Base-by-base conservation (phyloP, 2,329 filamentous ascomycete species). In the Apiospora koreana region DNA sequence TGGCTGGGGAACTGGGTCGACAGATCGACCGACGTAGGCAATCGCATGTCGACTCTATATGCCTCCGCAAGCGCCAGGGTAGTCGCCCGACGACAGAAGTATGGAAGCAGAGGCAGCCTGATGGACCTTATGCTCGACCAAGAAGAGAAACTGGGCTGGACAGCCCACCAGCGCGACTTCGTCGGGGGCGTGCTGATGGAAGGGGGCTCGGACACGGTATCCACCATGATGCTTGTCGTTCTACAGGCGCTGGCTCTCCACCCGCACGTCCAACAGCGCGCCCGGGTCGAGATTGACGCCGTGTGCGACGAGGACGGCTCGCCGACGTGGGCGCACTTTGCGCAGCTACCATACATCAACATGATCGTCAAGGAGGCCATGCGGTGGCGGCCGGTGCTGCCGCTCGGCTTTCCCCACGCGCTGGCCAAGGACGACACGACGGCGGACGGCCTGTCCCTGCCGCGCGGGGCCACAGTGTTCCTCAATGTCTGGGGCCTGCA, bases 221-320 rank as follows among this genome's bases (percentile, higher is more conserved):
- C 80, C 46, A 76, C 77, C 43, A 82, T 79, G 0, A 78, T 87
- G 5, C 76, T 81, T 42, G 80, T 77, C 5, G 84, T 86, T 71
- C 76, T 85, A 1, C 78, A 84, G 28, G 86, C 86, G 7, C 86
- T 88, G 84, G 73, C 81, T 0, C 72, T 84, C 1, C 79, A 81
- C n/a, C 79, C 79, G 1, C 79, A 79, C 0, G 82, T 85, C 0
- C 84, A 86, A 71, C 81, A 75, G 71, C 77, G 75, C 48, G 84
- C 80, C 0, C 83, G 83, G 48, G 72, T 73, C 0, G 81, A 85
- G 62, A 71, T 86, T 16, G 84, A 86, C 72, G 73, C 75, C 2
- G 77, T 83, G 14, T 76, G 84, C n/a, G 84, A 84, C 2, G 68
- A 73, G 74, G 79, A 35, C 78, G 84, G 8, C 73, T 83, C 38